Base-by-base conservation (phyloP, 768 basidiomycete genomes). In the Calvatia gigantea region DNA sequence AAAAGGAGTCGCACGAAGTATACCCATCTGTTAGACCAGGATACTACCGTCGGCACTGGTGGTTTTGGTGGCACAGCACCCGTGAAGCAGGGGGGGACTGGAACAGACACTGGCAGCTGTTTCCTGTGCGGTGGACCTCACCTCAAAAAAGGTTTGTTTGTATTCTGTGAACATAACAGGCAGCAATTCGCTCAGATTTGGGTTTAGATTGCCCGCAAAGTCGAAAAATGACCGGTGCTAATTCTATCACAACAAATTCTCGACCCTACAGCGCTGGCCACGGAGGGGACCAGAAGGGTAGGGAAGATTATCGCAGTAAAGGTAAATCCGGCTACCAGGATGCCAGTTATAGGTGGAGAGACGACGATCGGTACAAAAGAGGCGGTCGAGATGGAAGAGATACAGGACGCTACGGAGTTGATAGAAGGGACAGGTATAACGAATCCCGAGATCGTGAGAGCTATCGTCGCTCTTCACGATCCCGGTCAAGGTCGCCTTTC, bases 71-170 rank as follows among this genome's bases (percentile, higher is more conserved):
- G 84, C 6, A 64, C 64, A 4, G 81, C 73, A 1, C 66, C 81
- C 23, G 73, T 80, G 46, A 83, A 81, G 64, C 66, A 75, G 37
- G 85, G 84, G 29, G 85, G 85, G 5, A 78, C 71, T 47, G 73
- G 77, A 21, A 72, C 73, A 0, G 80, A 85, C 42, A 75, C 72
- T 0, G 83, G 79, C 1, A 93, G 91, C 0, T 99, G 97, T 67
- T 99, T 96, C 76, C 68, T 84, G 32, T 99, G 97, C 67, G 96
- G 96, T 5, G 95, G 95, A 0, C 89, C 91, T 5, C 96, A 98
- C 76, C 73, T 96, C 31, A 94, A 92, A 69, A 91, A 89, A 79
- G 94, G 94, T 90, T 58, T 21, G 66, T 57, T 41, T 19, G 19
- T 56, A 39, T 55, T 58, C 7, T 19, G n/a, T 7, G 43, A n/a